These are phyloP conservation scores for Didymella pinodella DNA, from an alignment of 2,329 filamentous ascomycete species.

Conservation along the genomic window DNA sequence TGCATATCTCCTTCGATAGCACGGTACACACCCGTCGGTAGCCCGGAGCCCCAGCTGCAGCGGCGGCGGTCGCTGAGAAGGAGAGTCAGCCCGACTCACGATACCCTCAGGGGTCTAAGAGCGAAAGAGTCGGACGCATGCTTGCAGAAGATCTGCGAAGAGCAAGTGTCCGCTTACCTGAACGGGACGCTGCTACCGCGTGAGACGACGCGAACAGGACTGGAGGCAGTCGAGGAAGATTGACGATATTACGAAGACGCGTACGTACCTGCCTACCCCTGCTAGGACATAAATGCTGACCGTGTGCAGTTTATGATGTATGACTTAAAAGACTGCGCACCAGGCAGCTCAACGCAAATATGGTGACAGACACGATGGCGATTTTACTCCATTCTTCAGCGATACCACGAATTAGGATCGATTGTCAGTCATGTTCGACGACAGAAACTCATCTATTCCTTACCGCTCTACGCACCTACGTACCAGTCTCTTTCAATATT, in stretches of 20 bases:
- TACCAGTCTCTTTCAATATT: neutral
- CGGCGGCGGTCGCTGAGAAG: constrained; percentile 26
- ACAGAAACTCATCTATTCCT: neutral
- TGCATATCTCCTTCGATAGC: constrained; percentile 15
- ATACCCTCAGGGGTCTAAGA: constrained; percentile 44
- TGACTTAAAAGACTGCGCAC: neutral
- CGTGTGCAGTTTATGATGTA: neutral
- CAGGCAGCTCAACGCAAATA: neutral
- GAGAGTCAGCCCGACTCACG: constrained; percentile 21
- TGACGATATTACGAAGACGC: neutral
- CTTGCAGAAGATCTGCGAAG: constrained; percentile 43
- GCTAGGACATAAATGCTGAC: neutral
- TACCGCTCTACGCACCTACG: neutral
- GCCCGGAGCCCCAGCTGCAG: constrained; percentile 23
- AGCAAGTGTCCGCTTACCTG: constrained; percentile 42
- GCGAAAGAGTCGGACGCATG: constrained; percentile 47
- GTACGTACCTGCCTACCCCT: neutral
- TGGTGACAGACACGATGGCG: neutral
- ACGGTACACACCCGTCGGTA: constrained; percentile 15
- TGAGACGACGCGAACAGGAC: neutral
- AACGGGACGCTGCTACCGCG: constrained; percentile 33
- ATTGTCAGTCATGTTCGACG: neutral
- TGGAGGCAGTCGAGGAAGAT: neutral
- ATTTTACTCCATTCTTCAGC: neutral
- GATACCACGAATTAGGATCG: neutral